Percentiles rank a stretch among this genome's conserved stretches.
Evolutionary conservation across 495 filamentous ascomycete species (phyloP).

Genomic region (Letharia columbiana): DNA sequence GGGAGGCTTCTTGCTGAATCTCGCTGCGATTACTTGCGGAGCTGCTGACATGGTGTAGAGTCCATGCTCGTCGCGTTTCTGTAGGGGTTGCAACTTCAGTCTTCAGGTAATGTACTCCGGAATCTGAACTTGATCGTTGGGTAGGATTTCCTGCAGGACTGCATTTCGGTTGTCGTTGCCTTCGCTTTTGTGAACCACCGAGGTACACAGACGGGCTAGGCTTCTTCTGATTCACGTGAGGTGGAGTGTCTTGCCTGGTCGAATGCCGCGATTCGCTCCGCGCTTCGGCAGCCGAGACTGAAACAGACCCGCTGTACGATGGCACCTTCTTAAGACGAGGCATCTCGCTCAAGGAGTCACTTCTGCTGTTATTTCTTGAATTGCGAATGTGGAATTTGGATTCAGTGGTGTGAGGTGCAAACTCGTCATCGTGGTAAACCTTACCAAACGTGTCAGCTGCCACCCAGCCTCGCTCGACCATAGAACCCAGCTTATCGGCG

Average conservation of each 20-base stretch:
- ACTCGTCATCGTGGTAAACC: neutral
- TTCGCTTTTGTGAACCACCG: neutral
- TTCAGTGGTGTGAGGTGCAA: neutral
- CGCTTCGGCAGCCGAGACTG: neutral
- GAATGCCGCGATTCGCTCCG: neutral
- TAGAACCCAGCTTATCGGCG: conserved; percentile 8
- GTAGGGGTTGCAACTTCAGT: neutral
- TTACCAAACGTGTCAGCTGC: conserved; percentile 4
- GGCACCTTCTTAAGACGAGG: neutral
- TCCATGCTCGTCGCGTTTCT: neutral
- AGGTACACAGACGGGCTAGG: neutral
- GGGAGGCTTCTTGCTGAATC: neutral
- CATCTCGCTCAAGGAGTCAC: neutral
- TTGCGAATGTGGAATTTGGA: neutral
- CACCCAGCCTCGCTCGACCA: conserved; percentile 12
- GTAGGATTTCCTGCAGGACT: neutral
- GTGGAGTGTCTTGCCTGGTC: neutral
- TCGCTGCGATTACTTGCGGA: conserved; percentile 4
- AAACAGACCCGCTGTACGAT: neutral
- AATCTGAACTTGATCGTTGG: conserved; percentile 8
- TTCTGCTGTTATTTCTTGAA: neutral
- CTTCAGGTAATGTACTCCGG: neutral
- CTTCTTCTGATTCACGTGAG: neutral
- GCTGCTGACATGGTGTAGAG: conserved; percentile 2
- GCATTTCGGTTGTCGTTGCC: neutral